A percentile compares a stretch with the other conserved stretches of the same genome.
phyloP scores from a whole-genome alignment of 345 rosid species.

The Ceriops decandra region DNA sequence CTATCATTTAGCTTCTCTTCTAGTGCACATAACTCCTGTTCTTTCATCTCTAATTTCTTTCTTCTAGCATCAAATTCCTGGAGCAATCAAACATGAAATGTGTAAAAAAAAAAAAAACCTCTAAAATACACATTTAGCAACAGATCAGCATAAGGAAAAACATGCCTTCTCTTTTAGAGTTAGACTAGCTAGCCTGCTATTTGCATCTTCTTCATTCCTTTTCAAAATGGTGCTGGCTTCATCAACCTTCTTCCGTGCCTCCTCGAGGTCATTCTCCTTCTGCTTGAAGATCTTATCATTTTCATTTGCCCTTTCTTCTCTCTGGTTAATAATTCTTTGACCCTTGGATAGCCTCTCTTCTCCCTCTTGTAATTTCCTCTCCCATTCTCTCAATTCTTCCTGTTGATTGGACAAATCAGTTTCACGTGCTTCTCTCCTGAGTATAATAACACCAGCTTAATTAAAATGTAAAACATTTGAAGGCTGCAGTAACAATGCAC shows the following conservation, averaged over 20 bases:
- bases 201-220: constrained; percentile 67
- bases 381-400: constrained; percentile 95
- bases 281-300: constrained; percentile 59
- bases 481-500: background rate
- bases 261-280: constrained; percentile 82
- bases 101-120: background rate
- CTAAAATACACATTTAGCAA: background rate
- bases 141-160: constrained; percentile 5
- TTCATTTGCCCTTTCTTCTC: constrained; percentile 90
- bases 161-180: constrained; percentile 64
- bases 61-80: constrained; percentile 57
- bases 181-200: constrained; percentile 53
- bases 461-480: constrained; percentile 3
- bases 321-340: constrained; percentile 66
- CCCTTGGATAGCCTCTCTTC: constrained; percentile 75
- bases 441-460: constrained; percentile 4
- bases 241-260: constrained; percentile 65
- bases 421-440: constrained; percentile 78
- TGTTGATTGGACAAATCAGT: constrained; percentile 68
- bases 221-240: constrained; percentile 52
- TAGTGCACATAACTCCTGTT: constrained; percentile 47
- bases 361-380: constrained; percentile 73
- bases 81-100: constrained; percentile 2
- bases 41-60: constrained; percentile 65
- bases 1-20: constrained; percentile 81